Evolutionary conservation across 1,139 yeast species (phyloP).

Genomic region (Lodderomyces parapsilosis): DNA sequence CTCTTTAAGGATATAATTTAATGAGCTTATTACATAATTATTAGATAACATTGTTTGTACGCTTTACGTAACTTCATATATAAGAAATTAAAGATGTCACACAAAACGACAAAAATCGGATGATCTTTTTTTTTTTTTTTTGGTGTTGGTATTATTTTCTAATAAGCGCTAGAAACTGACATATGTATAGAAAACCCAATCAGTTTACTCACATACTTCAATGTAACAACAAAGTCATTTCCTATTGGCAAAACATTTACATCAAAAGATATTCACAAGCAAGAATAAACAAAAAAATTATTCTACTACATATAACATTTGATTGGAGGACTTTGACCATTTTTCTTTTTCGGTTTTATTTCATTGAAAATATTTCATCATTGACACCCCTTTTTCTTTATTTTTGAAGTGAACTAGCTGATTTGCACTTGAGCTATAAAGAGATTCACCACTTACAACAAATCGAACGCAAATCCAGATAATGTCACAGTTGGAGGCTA

Average conservation of each 20-base stretch:
- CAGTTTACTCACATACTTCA: neutral
- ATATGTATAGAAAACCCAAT: neutral
- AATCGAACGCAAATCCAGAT: neutral
- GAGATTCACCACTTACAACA: neutral
- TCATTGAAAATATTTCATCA: neutral
- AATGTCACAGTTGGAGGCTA: neutral
- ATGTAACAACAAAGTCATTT: neutral
- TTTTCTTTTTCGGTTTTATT: neutral
- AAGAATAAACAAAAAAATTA: neutral
- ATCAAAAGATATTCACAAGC: neutral
- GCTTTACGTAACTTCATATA: too few species aligned
- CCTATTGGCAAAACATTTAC: neutral
- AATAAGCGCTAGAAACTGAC: neutral
- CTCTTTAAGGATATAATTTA: neutral
- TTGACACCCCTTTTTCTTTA: neutral
- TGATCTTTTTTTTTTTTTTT: conserved; percentile 1
- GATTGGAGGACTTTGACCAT: neutral
- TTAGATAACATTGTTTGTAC: neutral
- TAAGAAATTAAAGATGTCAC: neutral
- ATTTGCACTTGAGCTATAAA: too few species aligned
- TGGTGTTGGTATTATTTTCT: too few species aligned
- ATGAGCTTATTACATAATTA: neutral
- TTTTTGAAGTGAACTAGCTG: neutral
- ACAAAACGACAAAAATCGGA: neutral
- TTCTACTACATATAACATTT: neutral